Base-by-base conservation (phyloP, 2,329 filamentous ascomycete genomes). In the Ceratocystis eucalypticola region DNA sequence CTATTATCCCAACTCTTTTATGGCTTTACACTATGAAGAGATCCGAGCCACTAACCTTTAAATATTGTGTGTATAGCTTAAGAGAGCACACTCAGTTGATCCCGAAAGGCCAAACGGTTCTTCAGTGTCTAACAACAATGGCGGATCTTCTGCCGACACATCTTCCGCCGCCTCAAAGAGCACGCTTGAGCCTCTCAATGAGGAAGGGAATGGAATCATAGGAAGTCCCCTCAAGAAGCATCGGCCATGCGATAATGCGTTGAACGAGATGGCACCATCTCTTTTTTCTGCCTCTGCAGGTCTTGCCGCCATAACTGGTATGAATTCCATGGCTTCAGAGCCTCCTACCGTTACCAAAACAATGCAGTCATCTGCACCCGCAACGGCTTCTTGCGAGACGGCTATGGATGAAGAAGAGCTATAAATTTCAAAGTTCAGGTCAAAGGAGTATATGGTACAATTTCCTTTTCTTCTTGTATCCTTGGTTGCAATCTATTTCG, bases 161-260 rank as follows among this genome's bases (percentile, higher is more conserved):
- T 37, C 55, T 59, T 63, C 69, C 53, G 30, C 64, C 30, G 28
- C 53, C 64, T 61, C 53, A 53, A 53, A 67, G 25, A 66, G 69
- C 67, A 65, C 65, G 62, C 50, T 66, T 61, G 67, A 66, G 6
- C 50, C 41, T 25, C 67, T 64, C 67, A 45, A 17, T 15, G 64
- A 68, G 17, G 66, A 68, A 46, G 66, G 62, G 70, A 68, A 61
- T 66, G 70, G 15, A 67, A 69, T 37, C 61, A 74, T 90, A 25
- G 87, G 85, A 62, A 90, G 87, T 70, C 88, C 88, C 1, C 80
- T 89, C 71, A 91, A 91, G 80, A 90, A 87, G 73, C 86, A 89
- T 67, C 80, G 88, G 45, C 82, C 86, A 1, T 59, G 20, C 20
- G 88, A 85, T 71, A 61, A 44, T 17, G 59, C 63, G 17, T 48